Conservation (phyloP, 1,284 basidiomycete genomes). For the Omphalotus olearius region DNA sequence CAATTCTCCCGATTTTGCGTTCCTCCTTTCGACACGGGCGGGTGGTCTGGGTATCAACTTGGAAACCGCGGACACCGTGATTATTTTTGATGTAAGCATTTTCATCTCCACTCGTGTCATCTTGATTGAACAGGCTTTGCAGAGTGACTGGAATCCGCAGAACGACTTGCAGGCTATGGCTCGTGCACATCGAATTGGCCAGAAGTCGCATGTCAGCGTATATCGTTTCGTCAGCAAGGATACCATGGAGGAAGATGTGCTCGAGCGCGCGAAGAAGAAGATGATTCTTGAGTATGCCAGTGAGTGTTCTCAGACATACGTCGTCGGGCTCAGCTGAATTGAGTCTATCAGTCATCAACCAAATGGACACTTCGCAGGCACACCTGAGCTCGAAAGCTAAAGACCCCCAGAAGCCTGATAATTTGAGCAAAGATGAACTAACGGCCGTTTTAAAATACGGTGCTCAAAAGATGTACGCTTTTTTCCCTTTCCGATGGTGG, state of each 20-base stretch:
- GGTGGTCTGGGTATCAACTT: conserved; percentile 98
- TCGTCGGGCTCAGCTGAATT: conserved; percentile 12
- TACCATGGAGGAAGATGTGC: conserved; percentile 98
- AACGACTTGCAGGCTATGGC: conserved; percentile 99
- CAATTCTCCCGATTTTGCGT: conserved; percentile 94
- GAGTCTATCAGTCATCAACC: conserved; percentile 82
- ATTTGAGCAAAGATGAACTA: conserved; percentile 96
- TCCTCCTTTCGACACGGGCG: conserved; percentile 94
- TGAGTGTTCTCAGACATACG: conserved; percentile 41
- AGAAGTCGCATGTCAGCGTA: conserved; percentile 97
- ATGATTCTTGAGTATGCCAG: conserved; percentile 99
- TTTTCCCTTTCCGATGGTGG: conserved; percentile 9
- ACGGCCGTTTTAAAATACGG: conserved; percentile 99
- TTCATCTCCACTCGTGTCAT: background rate
- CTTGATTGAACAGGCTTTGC: conserved; percentile 8
- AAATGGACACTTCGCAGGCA: conserved; percentile 98
- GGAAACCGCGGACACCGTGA: conserved; percentile 97
- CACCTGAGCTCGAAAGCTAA: conserved; percentile 85
- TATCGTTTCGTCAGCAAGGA: conserved; percentile 99
- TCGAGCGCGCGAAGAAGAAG: conserved; percentile 98
- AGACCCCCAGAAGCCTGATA: conserved; percentile 76
- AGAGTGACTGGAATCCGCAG: conserved; percentile 97
- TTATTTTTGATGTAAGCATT: conserved; percentile 91
- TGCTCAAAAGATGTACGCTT: conserved; percentile 88
- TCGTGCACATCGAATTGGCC: conserved; percentile 93